Evolutionary conservation across 768 basidiomycete genomes (phyloP).

Genomic region (Candolleomyces efflorescens): DNA sequence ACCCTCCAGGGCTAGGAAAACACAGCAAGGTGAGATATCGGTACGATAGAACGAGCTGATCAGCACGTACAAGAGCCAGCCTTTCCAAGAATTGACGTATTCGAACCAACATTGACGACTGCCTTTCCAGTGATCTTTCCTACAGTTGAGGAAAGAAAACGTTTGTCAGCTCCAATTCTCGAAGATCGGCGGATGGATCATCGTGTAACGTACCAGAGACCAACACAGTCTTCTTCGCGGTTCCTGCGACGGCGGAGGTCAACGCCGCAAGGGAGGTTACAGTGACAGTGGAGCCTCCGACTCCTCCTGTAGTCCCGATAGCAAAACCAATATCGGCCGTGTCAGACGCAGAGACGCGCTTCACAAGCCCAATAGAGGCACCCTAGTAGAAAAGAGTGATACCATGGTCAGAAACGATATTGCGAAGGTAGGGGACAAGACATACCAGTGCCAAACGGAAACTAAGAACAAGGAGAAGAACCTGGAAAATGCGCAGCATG

Average conservation of each 20-base stretch:
- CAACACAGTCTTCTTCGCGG: conserved; percentile 38
- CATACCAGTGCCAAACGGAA: conserved; percentile 7
- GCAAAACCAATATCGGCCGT: conserved; percentile 37
- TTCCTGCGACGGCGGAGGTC: conserved; percentile 37
- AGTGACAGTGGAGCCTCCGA: conserved; percentile 38
- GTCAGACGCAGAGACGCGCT: conserved; percentile 33
- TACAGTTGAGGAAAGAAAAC: conserved; percentile 4
- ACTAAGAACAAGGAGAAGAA: background rate
- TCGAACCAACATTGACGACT: conserved; percentile 38
- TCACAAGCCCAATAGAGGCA: conserved; percentile 15
- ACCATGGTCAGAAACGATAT: no score
- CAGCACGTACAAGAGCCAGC: conserved; percentile 31
- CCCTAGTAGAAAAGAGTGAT: no score
- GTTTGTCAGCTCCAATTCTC: background rate
- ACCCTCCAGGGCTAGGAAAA: conserved; percentile 33
- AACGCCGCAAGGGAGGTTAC: conserved; percentile 38
- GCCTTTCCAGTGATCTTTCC: conserved; percentile 41
- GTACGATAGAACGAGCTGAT: background rate
- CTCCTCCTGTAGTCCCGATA: conserved; percentile 41
- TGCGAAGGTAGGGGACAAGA: no score
- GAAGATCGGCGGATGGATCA: no score
- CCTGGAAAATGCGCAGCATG: background rate
- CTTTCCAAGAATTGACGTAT: conserved; percentile 40
- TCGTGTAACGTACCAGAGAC: conserved; percentile 29
- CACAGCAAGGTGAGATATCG: no score